Evolutionary conservation across 805 yeast species (phyloP), one percentile per base, ranked within the genome.

Genomic region (Teunomyces lycoperdinae): DNA sequence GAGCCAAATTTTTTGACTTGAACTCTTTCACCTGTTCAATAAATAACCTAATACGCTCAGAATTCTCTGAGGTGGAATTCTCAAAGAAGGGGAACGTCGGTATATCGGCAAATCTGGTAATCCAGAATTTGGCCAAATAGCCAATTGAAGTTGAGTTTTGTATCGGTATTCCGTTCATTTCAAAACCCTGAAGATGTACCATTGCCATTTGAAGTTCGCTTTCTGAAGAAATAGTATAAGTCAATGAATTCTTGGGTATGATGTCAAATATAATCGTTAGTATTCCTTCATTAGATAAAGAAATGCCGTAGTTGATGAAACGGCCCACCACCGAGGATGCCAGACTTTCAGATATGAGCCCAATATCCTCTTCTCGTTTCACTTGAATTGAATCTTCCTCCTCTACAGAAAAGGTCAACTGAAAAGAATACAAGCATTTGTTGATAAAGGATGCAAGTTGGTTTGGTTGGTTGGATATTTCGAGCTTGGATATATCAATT

Each of bases 151-250:
- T 61, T 13, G 30, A 27, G 13, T 43, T 33, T 10, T 29, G 16
- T 5, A 7, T 26, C 2, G 17, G 10, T 8, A 34, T 34, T 5
- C 17, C 33, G 5, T 10, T 14, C 10, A 20, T 29, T 13, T 28
- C n/a, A 13, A 33, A 33, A 4, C 50, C 51, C 4, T 45, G 51
- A 2, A 60, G 27, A n/a, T 53, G 49, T 1, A 67, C 36, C 40
- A 68, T 64, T 1, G 62, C 68, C 4, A 68, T 46, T 8, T 56
- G 50, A 24, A 58, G 56, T 14, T 62, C 65, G 14, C 54, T 53
- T 46, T 58, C 58, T 8, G 71, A 60, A 26, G 52, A 44, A 33
- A 61, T 63, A 11, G 57, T 54, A 48, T 68, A 67, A 45, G 58
- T 59, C 7, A 67, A 45, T 8, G 56, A 58, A 44, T 62, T 58